Evolutionary conservation across 1,284 basidiomycete species (phyloP).

Genomic region (Farysia itapuensis): DNA sequence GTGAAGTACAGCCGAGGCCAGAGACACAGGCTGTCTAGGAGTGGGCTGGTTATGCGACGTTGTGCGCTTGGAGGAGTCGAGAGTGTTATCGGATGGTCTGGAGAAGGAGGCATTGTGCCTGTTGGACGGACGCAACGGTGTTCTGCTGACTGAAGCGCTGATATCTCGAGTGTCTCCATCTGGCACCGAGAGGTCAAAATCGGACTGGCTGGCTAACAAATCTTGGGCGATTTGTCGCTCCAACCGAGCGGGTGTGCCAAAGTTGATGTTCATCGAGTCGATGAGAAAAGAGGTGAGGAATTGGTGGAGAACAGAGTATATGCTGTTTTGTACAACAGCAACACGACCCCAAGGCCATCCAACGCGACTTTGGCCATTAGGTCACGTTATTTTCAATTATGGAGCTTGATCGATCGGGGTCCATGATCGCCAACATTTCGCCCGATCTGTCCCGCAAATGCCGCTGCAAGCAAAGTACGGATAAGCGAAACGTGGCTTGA

Average conservation of each 20-base stretch:
- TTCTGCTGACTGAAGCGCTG: conserved; percentile 22
- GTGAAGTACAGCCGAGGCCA: conserved; percentile 22
- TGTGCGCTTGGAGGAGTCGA: not conserved
- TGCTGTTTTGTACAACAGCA: too few relatives aligned
- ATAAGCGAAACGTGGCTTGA: too few relatives aligned
- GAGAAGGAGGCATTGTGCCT: conserved; percentile 37
- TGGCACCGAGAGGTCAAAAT: conserved; percentile 36
- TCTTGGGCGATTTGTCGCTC: conserved; percentile 43
- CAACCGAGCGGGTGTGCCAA: conserved; percentile 35
- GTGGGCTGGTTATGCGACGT: conserved; percentile 2
- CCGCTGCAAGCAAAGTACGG: too few relatives aligned
- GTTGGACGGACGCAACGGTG: conserved; percentile 15
- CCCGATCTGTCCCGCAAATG: too few relatives aligned
- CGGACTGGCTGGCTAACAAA: conserved; percentile 32
- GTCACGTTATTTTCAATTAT: too few relatives aligned
- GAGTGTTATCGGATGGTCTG: conserved; percentile 24
- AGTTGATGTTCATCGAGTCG: conserved; percentile 36
- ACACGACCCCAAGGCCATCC: too few relatives aligned
- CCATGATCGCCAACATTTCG: too few relatives aligned
- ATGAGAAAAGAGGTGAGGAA: too few relatives aligned
- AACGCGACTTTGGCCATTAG: too few relatives aligned
- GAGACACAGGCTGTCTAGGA: conserved; percentile 11
- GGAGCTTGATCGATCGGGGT: too few relatives aligned
- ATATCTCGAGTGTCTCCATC: conserved; percentile 23
- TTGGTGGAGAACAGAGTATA: too few relatives aligned